phyloP scores from a whole-genome alignment of 306 rosid genomes.

The Aeschynomene evenia region DNA sequence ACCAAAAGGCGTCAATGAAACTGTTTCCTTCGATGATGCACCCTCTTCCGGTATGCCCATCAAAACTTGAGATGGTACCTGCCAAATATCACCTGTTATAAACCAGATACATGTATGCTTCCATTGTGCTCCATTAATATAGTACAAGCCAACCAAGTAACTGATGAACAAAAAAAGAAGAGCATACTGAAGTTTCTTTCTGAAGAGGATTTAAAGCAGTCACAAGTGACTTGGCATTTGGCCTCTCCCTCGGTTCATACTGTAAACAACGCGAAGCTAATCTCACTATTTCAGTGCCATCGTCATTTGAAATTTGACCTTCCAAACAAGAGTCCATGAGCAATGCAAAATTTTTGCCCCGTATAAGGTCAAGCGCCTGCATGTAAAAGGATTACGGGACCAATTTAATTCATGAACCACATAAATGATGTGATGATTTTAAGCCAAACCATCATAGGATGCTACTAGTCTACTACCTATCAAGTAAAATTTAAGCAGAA shows the following conservation, averaged over 20 bases:
- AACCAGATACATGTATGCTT: slow-evolving; percentile 1
- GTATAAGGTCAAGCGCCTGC: slow-evolving; percentile 68
- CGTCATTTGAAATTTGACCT: slow-evolving; percentile 62
- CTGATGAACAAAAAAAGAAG: slow-evolving; percentile 6
- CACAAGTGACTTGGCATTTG: slow-evolving; percentile 61
- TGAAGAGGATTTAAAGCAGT: slow-evolving; percentile 62
- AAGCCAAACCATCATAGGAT: neutral
- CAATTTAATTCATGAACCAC: neutral
- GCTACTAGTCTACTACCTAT: slow-evolving; percentile 3
- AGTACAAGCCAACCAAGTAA: slow-evolving; percentile 8
- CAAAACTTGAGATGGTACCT: slow-evolving; percentile 64
- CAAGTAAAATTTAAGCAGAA: neutral
- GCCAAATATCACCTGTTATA: slow-evolving; percentile 22
- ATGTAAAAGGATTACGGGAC: slow-evolving; percentile 18
- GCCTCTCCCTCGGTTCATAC: slow-evolving; percentile 67
- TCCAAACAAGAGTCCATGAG: slow-evolving; percentile 68
- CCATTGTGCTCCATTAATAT: neutral
- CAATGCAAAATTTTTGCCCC: slow-evolving; percentile 52
- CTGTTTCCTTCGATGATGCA: slow-evolving; percentile 41
- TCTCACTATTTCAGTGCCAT: slow-evolving; percentile 67
- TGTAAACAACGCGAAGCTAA: slow-evolving; percentile 69
- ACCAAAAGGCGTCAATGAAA: slow-evolving; percentile 62
- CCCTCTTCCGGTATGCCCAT: slow-evolving; percentile 62
- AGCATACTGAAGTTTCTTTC: slow-evolving; percentile 50
- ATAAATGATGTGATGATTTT: neutral